These are phyloP conservation scores for Simmondsia chinensis DNA, from an alignment of 148 eudicot species.

Conservation along the genomic window DNA sequence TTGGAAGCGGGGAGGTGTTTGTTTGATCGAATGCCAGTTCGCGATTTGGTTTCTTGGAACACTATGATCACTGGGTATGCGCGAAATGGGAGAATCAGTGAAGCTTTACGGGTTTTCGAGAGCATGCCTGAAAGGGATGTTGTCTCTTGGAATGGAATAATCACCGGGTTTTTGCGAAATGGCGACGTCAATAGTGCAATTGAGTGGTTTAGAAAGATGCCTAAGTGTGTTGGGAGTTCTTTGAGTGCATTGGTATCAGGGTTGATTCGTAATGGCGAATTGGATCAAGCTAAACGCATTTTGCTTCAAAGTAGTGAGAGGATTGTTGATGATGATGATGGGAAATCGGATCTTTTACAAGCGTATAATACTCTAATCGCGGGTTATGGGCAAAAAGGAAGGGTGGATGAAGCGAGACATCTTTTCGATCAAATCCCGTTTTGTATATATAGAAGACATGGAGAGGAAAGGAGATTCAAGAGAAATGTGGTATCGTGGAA, in stretches of 20 bases:
- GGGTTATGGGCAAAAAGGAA: slow-evolving; percentile 43
- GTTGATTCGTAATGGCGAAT: slow-evolving; percentile 29
- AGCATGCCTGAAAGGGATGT: slow-evolving; percentile 32
- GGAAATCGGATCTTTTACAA: slow-evolving; percentile 22
- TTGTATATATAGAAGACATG: not conserved
- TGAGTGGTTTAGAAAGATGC: slow-evolving; percentile 39
- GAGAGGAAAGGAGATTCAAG: slow-evolving; percentile 17
- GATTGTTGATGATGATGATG: slow-evolving; percentile 1
- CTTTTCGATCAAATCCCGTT: slow-evolving; percentile 35
- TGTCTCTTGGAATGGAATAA: slow-evolving; percentile 44
- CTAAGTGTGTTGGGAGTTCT: slow-evolving; percentile 26
- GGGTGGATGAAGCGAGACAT: slow-evolving; percentile 28
- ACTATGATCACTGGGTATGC: slow-evolving; percentile 51
- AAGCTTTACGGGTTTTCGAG: slow-evolving; percentile 29
- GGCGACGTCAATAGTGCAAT: slow-evolving; percentile 33
- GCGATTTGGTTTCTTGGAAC: slow-evolving; percentile 47
- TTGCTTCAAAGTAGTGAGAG: slow-evolving; percentile 17
- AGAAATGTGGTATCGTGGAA: slow-evolving; percentile 50
- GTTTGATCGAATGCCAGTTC: slow-evolving; percentile 41
- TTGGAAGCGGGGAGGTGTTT: slow-evolving; percentile 29
- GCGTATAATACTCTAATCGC: slow-evolving; percentile 53
- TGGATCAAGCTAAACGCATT: slow-evolving; percentile 24
- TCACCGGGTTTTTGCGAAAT: slow-evolving; percentile 39
- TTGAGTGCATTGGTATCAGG: slow-evolving; percentile 38
- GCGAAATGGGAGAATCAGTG: slow-evolving; percentile 34